Evolutionary conservation across 2,329 filamentous ascomycete genomes (phyloP), one percentile per base, ranked within the genome.

Genomic region (Calonectria montana): DNA sequence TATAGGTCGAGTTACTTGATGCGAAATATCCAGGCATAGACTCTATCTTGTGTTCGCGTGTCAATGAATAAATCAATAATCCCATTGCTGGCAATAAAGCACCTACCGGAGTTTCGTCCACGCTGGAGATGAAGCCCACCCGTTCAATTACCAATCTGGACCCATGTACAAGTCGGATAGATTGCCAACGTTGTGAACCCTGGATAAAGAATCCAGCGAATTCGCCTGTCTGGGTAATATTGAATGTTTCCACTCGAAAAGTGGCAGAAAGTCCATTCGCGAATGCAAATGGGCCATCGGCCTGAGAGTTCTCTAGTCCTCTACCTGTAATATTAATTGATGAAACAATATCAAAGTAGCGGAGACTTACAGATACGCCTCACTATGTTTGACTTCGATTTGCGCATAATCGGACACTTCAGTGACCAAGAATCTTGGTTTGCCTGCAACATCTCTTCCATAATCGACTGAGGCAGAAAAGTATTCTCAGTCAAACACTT

Each of bases 191-290:
- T 13, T 62, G 66, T 10, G 53, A 61, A 12, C 55, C 66, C 21
- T 63, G 66, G 12, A 68, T 41, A n/a, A 68, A 62, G 25, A 41
- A 63, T 3, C 53, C 41, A 39, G 29, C 31, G 9, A 62, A 10
- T 18, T 50, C 27, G 18, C 66, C 43, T 21, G 10, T 10, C 16
- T 55, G 7, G 10, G 66, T 63, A 12, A 68, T n/a, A 35, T 63
- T 68, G 29, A 62, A 68, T 10, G 66, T 68, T 18, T 63, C 55
- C 6, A 62, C 53, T 6, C 66, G 66, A 25, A 68, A 68, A 3
- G 39, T 68, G 37, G 37, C 53, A 6, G 37, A 35, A 71, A 71
- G 61, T 3, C 2, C 37, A 29, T 67, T 45, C 15, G 37, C 25
- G 37, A 67, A 55, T 7, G 64, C 27, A 43, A 67, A 59, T 2